Evolutionary conservation across 2,329 filamentous ascomycete species (phyloP), one percentile per base, ranked within the genome.

Genomic region (Sclerotinia spermophila): DNA sequence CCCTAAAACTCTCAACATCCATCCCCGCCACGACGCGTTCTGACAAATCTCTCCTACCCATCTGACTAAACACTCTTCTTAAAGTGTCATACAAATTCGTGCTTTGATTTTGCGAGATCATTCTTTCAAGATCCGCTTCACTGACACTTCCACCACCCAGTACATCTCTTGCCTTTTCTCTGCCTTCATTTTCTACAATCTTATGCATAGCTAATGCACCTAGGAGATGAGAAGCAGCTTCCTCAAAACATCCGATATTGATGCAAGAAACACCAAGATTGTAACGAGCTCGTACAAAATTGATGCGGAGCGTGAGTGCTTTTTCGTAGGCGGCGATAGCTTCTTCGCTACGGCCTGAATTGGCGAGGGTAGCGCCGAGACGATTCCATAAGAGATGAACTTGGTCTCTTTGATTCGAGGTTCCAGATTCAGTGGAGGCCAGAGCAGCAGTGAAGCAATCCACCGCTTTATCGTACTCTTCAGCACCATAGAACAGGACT

Each of bases 381-480:
- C 96, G 89, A 84, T 99, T 99, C 96, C 96, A 99, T 42, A 99
- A 89, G 30, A 99, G 88, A 79, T 98, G 96, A 1, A 97, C 84
- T 81, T 97, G 94, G 77, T 91, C 90, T 77, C 90, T 89, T 73
- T 93, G 90, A 82, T 97, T 98, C 72, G 90, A 91, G 13, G 89
- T 88, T 71, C 96, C 96, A 48, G 90, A 87, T 81, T 97, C 94
- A 0, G 92, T 93, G 35, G 89, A 93, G 71, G 93, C 92, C 35
- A 99, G 88, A 0, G 96, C 95, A 0, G 95, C 90, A 70, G 91
- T 92, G 87, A 99, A 99, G 84, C 96, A 99, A 84, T 99, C 96
- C 51, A 99, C 95, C 0, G 96, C 96, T 83, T 99, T 99, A 80
- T 96, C 93, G 83, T 97, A 98, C 79, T 98, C 95, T 82, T 99